Conservation (phyloP, 345 rosid genomes). For the Hevea brasiliensis region DNA sequence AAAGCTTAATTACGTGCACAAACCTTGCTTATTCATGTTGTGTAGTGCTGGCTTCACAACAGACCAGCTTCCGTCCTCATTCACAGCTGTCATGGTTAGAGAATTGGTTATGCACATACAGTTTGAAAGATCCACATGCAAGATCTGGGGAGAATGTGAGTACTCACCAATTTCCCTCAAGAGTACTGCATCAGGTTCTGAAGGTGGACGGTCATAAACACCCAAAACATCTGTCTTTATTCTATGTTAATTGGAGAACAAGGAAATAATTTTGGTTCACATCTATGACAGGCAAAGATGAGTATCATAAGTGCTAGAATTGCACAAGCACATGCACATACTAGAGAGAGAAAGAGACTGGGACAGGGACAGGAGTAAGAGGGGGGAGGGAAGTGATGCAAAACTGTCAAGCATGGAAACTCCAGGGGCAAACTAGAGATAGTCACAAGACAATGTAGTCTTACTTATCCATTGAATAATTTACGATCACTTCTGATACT, state of each 20-base stretch:
- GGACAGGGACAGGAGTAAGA: no score
- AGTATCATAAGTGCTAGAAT: background rate
- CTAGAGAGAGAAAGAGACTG: background rate
- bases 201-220: conserved; percentile 85
- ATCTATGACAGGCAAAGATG: background rate
- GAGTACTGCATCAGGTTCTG: conserved; percentile 69
- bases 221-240: conserved; percentile 84
- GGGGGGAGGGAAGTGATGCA: no score
- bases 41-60: conserved; percentile 56
- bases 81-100: conserved; percentile 52
- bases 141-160: conserved; percentile 8
- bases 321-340: background rate
- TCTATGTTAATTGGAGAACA: conserved; percentile 26
- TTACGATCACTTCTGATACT: no score
- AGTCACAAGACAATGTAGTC: no score
- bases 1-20: conserved; percentile 11
- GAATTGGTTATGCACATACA: conserved; percentile 1
- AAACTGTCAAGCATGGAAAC: background rate
- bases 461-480: no score
- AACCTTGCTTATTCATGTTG: conserved; percentile 53
- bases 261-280: background rate
- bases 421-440: background rate
- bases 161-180: conserved; percentile 78
- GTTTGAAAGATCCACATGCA: background rate
- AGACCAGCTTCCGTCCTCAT: conserved; percentile 76